A percentile compares a stretch with the other conserved stretches of the same genome.
Conservation (phyloP, 108 stramenopile genomes). For the Pseudonitzschia multistriata region DNA sequence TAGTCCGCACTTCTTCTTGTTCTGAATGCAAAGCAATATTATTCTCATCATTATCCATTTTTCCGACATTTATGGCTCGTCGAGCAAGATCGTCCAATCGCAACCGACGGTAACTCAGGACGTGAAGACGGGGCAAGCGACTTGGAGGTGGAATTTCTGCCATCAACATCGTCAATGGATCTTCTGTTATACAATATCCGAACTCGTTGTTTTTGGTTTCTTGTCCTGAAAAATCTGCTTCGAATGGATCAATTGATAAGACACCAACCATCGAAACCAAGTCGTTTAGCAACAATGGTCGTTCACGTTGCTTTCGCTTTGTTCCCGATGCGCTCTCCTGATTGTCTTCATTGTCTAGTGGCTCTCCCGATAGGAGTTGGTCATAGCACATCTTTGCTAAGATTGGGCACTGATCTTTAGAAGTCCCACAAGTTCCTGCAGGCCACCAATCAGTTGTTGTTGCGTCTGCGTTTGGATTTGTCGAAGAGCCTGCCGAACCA, state of each 20-base stretch:
- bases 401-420: conserved; percentile 29
- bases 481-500: neutral
- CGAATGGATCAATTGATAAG: conserved; percentile 40
- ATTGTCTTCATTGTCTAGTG: neutral
- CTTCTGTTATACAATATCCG: neutral
- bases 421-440: conserved; percentile 21
- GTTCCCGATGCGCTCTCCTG: neutral
- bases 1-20: neutral
- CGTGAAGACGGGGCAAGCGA: conserved; percentile 56
- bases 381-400: conserved; percentile 62
- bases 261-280: conserved; percentile 55
- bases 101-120: conserved; percentile 30
- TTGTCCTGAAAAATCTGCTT: conserved; percentile 31
- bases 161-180: neutral
- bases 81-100: conserved; percentile 39
- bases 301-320: neutral
- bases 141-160: conserved; percentile 40
- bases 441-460: conserved; percentile 37
- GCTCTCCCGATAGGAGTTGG: conserved; percentile 8
- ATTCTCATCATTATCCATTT: neutral
- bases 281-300: conserved; percentile 43
- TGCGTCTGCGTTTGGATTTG: neutral
- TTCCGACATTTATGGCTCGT: neutral
- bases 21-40: neutral
- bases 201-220: neutral